Base-by-base conservation (phyloP, 345 rosid genomes). In the Zanthoxylum bungeanum region DNA sequence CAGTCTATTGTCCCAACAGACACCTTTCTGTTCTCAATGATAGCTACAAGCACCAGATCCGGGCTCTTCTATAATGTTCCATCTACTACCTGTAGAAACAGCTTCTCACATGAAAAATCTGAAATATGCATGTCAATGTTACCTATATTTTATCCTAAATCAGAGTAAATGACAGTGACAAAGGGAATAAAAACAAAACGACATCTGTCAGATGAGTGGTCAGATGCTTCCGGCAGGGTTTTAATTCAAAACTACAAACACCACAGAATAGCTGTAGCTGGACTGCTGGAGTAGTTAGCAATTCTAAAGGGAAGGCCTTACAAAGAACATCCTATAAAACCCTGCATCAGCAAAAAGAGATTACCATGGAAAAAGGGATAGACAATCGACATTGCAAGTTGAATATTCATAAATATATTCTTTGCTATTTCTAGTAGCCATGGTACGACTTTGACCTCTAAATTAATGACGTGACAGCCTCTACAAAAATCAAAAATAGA, bases 41-140 rank as follows among this genome's bases (percentile, higher is more conserved):
- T 75, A 60, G 97, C 98, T 46, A 85, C 81, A 4, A n/a, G 95
- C 89, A 33, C 98, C 98, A 77, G 93, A 94, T 34, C 98, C 98
- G 73, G 98, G 97, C 79, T 92, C 98, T 83, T 94, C 97, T 36
- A 78, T 56, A 80, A 94, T 67, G 97, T 92, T 60, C 97, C 98
- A 77, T 87, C 95, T 46, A 74, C 78, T 49, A 85, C 91, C 98
- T 94, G 83, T 42, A 50, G 42, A 51, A 53, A 68, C 46, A 76
- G 31, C 24, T 34, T 42, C 44, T 64, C 60, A 11, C 31, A 67
- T 52, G 59, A 52, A 60, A 17, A 53, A 25, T 14, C 8, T n/a
- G 5, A 44, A 46, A 64, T 10, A 28, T 14, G 34, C 46, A 58
- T 21, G 25, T 59, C 40, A 57, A 4, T 25, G 49, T 24, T 25